Conservation (phyloP, 139 green algal genomes). For the Coccomyxa sp. region DNA sequence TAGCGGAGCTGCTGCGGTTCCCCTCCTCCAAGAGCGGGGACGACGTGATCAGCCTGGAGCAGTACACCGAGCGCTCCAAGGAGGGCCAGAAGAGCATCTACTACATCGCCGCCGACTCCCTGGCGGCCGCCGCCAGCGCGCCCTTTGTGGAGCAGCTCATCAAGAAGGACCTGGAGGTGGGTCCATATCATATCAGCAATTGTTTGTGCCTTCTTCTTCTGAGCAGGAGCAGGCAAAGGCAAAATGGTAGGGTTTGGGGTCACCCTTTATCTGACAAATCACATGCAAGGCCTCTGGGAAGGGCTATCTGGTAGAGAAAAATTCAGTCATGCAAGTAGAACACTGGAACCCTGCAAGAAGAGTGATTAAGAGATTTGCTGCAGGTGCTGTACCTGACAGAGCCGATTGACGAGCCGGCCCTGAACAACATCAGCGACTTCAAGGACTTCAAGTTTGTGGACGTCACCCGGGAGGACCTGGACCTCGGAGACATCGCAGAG, state of each 20-base stretch:
- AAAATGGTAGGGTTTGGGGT: too few relatives aligned
- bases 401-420: slow-evolving; percentile 90
- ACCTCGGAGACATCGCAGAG: slow-evolving; percentile 58
- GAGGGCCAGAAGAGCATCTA: slow-evolving; percentile 90
- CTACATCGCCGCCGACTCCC: slow-evolving; percentile 80
- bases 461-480: slow-evolving; percentile 91
- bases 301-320: too few relatives aligned
- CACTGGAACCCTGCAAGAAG: too few relatives aligned
- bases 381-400: slow-evolving; percentile 92
- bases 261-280: too few relatives aligned
- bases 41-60: slow-evolving; percentile 63
- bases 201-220: background rate
- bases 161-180: slow-evolving; percentile 75
- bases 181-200: background rate
- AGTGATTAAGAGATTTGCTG: background rate
- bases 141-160: slow-evolving; percentile 88
- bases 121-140: slow-evolving; percentile 51
- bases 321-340: too few relatives aligned
- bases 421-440: slow-evolving; percentile 82
- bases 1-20: slow-evolving; percentile 81
- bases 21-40: slow-evolving; percentile 54
- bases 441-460: slow-evolving; percentile 85
- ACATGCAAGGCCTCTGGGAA: too few relatives aligned
- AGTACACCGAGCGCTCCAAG: slow-evolving; percentile 89
- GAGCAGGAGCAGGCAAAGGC: too few relatives aligned